Evolutionary conservation across 2,329 filamentous ascomycete species (phyloP), one percentile per base, ranked within the genome.

Genomic region (Alternaria sp.): DNA sequence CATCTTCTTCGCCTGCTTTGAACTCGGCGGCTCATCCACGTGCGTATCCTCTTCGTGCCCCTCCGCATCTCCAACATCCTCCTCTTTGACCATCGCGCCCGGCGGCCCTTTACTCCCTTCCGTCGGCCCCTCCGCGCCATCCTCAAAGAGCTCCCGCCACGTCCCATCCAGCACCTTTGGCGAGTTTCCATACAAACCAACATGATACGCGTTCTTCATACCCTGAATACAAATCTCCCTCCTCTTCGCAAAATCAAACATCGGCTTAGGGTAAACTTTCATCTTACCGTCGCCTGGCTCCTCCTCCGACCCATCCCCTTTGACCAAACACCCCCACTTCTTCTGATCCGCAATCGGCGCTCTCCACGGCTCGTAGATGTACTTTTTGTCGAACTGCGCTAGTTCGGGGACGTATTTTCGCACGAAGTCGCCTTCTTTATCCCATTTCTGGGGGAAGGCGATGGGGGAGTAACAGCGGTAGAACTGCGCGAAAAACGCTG

Each of bases 321-420:
- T 85, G 57, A 92, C 81, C 17, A 86, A 74, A 55, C 91, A 90
- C 0, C 88, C 87, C 60, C 90, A 91, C 71, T 85, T 88, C 75
- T 87, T 91, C 81, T 92, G 89, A 60, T 93, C 91, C 19, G 79
- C 80, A 43, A 89, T 84, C 2, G 89, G 88, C 45, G 91, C 90
- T 73, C 90, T 93, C 89, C 90, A 92, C 6, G 91, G 91, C 82
- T 94, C 91, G 68, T 93, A 94, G 30, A 94, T 92, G 71, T 87
- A 92, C 77, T 91, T 93, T 57, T 85, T 85, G 13, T 89, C 84
- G 65, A 90, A 83, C 0, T 84, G 71, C 61, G 80, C 83, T 43
- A 93, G 80, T 77, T 93, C 91, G 0, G 91, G 91, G 0, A 91
- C 86, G 78, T 88, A 93, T 43, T 81, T 83, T 23, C 87, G 82